phyloP scores from a whole-genome alignment of 208 protist species.

The Trypanosoma avium region DNA sequence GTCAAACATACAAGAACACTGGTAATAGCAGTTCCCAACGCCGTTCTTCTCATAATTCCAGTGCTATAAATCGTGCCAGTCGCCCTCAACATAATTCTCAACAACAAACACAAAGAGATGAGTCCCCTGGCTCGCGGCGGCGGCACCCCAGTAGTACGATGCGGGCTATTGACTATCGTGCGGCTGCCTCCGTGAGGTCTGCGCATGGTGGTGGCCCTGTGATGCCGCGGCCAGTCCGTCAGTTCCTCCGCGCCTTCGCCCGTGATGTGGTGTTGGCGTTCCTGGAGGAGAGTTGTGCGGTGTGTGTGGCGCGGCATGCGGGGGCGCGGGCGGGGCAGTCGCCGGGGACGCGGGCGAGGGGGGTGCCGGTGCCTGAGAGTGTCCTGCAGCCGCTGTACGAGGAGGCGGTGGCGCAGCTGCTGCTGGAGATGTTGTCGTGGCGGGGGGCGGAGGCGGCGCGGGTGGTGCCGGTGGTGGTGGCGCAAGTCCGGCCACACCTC shows the following conservation, averaged over 20 bases:
- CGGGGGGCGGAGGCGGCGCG: conserved; percentile 37
- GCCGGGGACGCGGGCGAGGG: conserved; percentile 25
- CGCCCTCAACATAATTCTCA: too few species aligned
- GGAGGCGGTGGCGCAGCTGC: conserved; percentile 41
- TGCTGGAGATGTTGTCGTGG: conserved; percentile 53
- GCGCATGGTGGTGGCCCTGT: not conserved
- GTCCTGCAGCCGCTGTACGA: conserved; percentile 35
- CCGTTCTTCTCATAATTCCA: too few species aligned
- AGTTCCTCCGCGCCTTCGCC: conserved; percentile 37
- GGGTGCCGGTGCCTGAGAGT: conserved; percentile 41
- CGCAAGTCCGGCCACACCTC: conserved; percentile 33
- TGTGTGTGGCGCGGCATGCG: conserved; percentile 35
- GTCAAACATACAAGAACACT: conserved; percentile 11
- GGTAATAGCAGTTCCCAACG: not conserved
- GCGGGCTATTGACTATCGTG: conserved; percentile 1
- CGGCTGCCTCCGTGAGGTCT: conserved; percentile 6
- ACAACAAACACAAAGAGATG: not conserved
- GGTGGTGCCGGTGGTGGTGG: conserved; percentile 32
- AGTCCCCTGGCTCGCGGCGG: conserved; percentile 2
- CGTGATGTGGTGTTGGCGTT: conserved; percentile 51
- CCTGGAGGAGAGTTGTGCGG: conserved; percentile 38
- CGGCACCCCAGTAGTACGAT: conserved; percentile 1
- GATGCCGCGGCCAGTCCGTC: conserved; percentile 12
- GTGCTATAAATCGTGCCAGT: too few species aligned
- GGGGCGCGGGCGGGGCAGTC: conserved; percentile 45